Conservation (phyloP, 2,329 filamentous ascomycete species). For the Venturia carpophila region DNA sequence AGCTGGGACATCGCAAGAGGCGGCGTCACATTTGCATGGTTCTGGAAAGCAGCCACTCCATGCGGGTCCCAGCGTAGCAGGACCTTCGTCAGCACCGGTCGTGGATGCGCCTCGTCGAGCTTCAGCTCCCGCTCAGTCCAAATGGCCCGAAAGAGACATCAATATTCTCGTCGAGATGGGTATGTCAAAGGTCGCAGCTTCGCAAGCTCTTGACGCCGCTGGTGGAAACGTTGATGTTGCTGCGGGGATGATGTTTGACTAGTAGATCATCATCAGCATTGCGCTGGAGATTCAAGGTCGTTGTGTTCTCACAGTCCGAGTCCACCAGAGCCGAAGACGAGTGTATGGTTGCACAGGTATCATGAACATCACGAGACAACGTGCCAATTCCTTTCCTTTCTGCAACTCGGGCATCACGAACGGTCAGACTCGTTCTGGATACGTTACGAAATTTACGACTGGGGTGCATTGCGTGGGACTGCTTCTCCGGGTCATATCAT, state of each 20-base stretch:
- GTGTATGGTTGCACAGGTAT: neutral
- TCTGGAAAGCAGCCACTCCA: slow-evolving; percentile 19
- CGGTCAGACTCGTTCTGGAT: neutral
- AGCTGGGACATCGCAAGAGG: slow-evolving; percentile 30
- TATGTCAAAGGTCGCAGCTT: slow-evolving; percentile 65
- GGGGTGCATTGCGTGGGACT: neutral
- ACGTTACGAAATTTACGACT: neutral
- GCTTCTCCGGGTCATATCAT: neutral
- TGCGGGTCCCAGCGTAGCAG: slow-evolving; percentile 14
- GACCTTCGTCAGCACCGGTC: slow-evolving; percentile 12
- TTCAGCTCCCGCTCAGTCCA: slow-evolving; percentile 23
- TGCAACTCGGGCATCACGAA: too few species aligned
- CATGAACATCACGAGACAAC: neutral
- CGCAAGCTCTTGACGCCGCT: slow-evolving; percentile 73
- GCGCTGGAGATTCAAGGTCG: neutral
- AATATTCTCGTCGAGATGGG: slow-evolving; percentile 71
- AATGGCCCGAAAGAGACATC: slow-evolving; percentile 57
- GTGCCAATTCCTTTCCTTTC: too few species aligned
- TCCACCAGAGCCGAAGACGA: neutral
- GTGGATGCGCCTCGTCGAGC: slow-evolving; percentile 20
- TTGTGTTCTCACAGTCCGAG: neutral
- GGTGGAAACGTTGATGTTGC: slow-evolving; percentile 82
- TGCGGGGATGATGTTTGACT: slow-evolving; percentile 63
- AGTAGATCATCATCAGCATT: neutral
- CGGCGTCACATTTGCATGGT: slow-evolving; percentile 20